phyloP scores from a whole-genome alignment of 1,284 basidiomycete species.

The Moniliella sp. region DNA sequence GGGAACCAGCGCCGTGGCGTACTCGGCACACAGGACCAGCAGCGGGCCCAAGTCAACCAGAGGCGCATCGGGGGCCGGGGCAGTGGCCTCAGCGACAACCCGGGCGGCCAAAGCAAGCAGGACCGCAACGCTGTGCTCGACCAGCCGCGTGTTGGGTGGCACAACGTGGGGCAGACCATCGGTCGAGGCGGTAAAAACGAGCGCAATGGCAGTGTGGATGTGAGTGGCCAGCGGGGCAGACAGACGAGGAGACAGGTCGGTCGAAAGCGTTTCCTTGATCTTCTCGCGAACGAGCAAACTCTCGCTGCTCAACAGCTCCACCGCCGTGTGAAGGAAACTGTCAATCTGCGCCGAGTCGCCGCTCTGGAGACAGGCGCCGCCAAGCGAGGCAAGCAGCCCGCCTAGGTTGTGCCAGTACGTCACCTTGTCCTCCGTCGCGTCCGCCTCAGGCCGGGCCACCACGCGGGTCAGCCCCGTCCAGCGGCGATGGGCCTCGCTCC shows the following conservation, averaged over 20 bases:
- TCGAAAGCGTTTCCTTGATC: conserved; percentile 24
- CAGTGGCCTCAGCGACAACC: conserved; percentile 3
- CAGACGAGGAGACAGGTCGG: conserved; percentile 14
- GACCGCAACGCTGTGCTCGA: conserved; percentile 24
- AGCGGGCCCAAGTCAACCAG: conserved; percentile 25
- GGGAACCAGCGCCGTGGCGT: conserved; percentile 18
- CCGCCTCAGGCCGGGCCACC: conserved; percentile 37
- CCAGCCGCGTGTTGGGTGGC: conserved; percentile 23
- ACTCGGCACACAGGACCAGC: conserved; percentile 26
- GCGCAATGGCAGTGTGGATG: conserved; percentile 22
- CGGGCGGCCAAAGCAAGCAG: conserved; percentile 16
- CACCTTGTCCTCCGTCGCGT: conserved; percentile 39
- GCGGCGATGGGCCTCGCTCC: conserved; percentile 56
- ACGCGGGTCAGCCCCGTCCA: conserved; percentile 40
- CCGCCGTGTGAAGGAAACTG: conserved; percentile 22
- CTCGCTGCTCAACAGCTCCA: conserved; percentile 25
- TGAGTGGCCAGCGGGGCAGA: conserved; percentile 21
- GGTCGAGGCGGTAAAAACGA: conserved; percentile 23
- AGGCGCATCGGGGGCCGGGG: conserved; percentile 8
- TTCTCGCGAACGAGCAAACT: conserved; percentile 26
- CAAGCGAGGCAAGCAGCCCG: conserved; percentile 54
- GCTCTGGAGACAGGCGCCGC: conserved; percentile 51
- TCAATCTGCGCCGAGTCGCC: conserved; percentile 13
- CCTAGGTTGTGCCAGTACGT: conserved; percentile 65
- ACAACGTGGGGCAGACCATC: conserved; percentile 16